Conservation (phyloP, 2,329 filamentous ascomycete genomes). For the Geosmithia putterillii region DNA sequence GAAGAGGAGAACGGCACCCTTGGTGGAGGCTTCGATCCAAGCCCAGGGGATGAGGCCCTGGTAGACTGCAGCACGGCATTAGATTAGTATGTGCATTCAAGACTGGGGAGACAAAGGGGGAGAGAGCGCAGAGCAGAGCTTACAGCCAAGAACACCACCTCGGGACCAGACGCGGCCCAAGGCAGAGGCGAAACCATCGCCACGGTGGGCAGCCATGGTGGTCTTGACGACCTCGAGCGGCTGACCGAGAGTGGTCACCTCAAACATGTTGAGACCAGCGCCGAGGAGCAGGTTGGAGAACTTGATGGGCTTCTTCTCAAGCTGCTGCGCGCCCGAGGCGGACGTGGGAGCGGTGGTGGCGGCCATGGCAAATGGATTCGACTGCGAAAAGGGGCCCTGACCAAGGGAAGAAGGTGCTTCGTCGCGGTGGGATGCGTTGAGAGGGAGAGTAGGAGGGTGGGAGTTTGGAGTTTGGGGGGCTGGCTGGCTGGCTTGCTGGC, state of each 20-base stretch:
- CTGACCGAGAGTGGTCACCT: conserved; percentile 58
- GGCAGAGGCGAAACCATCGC: conserved; percentile 72
- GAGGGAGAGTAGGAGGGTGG: conserved; percentile 7
- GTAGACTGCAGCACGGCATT: conserved; percentile 58
- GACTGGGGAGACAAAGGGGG: not conserved
- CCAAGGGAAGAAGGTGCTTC: conserved; percentile 94
- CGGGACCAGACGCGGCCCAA: conserved; percentile 84
- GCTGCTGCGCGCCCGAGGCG: conserved; percentile 34
- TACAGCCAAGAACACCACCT: conserved; percentile 89
- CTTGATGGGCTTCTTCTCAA: conserved; percentile 99
- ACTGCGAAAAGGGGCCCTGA: conserved; percentile 66
- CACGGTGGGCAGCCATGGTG: conserved; percentile 95
- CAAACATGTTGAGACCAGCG: conserved; percentile 90
- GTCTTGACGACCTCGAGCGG: conserved; percentile 98
- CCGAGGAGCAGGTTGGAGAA: conserved; percentile 97
- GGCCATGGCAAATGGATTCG: conserved; percentile 44
- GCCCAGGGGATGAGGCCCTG: conserved; percentile 99
- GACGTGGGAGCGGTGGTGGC: conserved; percentile 40
- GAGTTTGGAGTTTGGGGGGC: conserved; percentile 1
- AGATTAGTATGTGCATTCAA: not conserved
- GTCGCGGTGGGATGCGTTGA: conserved; percentile 45
- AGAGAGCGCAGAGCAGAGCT: conserved; percentile 25
- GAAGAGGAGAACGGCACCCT: conserved; percentile 97
- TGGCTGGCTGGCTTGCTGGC: too few relatives aligned
- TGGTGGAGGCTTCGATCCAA: conserved; percentile 99